Evolutionary conservation across 257 asterid species (phyloP), one percentile per base, ranked within the genome.

Genomic region (Thymus mandschuricus): DNA sequence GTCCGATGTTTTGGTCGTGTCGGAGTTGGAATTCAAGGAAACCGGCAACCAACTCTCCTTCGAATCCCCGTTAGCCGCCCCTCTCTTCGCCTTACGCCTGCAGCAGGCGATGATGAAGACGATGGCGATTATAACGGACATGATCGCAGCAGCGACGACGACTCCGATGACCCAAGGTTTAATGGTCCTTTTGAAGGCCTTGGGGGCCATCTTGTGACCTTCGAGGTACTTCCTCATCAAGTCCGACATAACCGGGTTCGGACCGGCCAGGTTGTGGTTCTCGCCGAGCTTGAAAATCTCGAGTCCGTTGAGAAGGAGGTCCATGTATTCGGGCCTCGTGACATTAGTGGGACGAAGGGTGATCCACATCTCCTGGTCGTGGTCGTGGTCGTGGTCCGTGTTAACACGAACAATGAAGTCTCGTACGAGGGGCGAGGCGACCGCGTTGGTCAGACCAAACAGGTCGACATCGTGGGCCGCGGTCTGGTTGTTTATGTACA

Each of bases 271-370:
- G 58, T 68, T 78, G 2, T 66, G 62, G 7, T 29, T 52, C 5
- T 85, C 87, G 3, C 84, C 82, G 6, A 91, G 74, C 70, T 91
- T 91, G 83, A 91, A 91, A 30, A 91, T 76, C 71, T 91, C 97
- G 8, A 91, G 41, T 2, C 97, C 97, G 38, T 89, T 91, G 54
- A 91, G 80, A 43, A 89, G 75, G 2, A 80, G 82, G 35, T 91
- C 90, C 3, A 30, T 3, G 13, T 71, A 89, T 64, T 80, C 75
- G 8, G 95, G 51, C 2, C 41, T 58, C 5, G 73, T 74, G 2
- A 49, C 13, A 21, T 56, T 66, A 2, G 81, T 6, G 1, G 96
- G 95, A 15, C 75, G 83, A 9, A 89, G 86, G 1, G 83, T 70
- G 21, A 91, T 78, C 89, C 87, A 81, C 3, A 91, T 69, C 13